Evolutionary conservation across 805 yeast species (phyloP).

Genomic region (Metschnikowia continentalis): DNA sequence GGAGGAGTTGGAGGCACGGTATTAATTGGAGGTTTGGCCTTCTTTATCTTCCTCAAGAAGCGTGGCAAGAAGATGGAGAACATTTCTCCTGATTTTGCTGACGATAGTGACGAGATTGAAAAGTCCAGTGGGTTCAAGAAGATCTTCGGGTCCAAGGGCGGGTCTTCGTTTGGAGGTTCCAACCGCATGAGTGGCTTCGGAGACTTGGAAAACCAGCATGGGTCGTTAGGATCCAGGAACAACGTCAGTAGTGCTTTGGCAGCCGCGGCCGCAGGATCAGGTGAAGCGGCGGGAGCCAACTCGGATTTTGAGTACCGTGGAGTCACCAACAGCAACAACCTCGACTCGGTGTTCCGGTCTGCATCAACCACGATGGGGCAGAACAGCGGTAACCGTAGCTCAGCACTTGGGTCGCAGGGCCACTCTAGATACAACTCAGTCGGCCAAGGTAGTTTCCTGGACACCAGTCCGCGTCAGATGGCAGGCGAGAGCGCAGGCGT

Average conservation of each 20-base stretch:
- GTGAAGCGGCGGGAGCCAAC: constrained; percentile 12
- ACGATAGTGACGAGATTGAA: constrained; percentile 22
- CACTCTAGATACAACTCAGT: constrained; percentile 16
- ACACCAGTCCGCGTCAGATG: not conserved
- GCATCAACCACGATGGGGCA: constrained; percentile 12
- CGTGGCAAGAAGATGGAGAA: constrained; percentile 31
- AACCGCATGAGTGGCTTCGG: constrained; percentile 13
- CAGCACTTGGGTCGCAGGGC: constrained; percentile 7
- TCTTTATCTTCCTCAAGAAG: constrained; percentile 33
- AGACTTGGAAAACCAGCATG: constrained; percentile 27
- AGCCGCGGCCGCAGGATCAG: constrained; percentile 8
- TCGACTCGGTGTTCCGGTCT: constrained; percentile 35
- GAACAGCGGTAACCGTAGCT: constrained; percentile 7
- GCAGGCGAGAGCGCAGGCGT: not conserved
- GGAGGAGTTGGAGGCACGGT: constrained; percentile 45
- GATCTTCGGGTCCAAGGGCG: constrained; percentile 26
- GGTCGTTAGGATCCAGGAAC: not conserved
- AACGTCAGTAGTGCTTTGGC: not conserved
- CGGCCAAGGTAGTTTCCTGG: constrained; percentile 2
- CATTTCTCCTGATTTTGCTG: constrained; percentile 43
- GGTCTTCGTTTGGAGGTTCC: constrained; percentile 9
- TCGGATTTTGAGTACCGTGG: constrained; percentile 42
- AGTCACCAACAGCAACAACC: constrained; percentile 39
- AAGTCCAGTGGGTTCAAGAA: constrained; percentile 25
- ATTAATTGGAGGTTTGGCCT: constrained; percentile 34